phyloP scores from a whole-genome alignment of 2,329 filamentous ascomycete species.

The Ceratocystis papillata region DNA sequence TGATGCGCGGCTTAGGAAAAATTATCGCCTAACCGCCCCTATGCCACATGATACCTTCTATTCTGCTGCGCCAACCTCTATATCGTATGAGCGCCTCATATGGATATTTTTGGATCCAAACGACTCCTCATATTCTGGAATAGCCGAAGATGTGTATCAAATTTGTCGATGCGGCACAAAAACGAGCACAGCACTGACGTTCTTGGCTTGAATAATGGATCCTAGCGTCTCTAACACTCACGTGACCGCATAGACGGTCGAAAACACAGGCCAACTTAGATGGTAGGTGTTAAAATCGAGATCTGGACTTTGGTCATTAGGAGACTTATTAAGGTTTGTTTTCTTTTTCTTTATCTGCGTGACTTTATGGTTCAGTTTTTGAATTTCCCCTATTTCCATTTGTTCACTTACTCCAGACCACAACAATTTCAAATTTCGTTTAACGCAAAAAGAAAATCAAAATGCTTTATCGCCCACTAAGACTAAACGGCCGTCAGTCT shows the following conservation, averaged over 20 bases:
- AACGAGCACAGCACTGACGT: neutral
- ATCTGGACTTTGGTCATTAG: neutral
- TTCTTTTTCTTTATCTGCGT: neutral
- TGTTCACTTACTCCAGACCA: neutral
- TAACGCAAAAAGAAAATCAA: neutral
- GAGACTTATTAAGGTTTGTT: neutral
- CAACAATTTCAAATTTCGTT: neutral
- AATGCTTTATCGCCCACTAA: constrained; percentile 7
- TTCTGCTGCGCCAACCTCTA: too few relatives aligned
- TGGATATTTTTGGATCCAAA: neutral
- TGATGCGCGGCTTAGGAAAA: too few relatives aligned
- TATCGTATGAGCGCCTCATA: too few relatives aligned
- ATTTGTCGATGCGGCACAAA: neutral
- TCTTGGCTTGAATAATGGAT: neutral
- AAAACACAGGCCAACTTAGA: neutral
- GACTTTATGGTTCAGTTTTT: too few relatives aligned
- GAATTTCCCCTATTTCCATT: too few relatives aligned
- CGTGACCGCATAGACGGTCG: neutral
- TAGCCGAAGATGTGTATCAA: neutral
- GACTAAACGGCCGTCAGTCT: neutral
- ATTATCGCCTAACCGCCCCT: too few relatives aligned
- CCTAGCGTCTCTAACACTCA: neutral
- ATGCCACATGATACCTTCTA: too few relatives aligned
- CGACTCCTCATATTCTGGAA: neutral
- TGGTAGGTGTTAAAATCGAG: neutral